Evolutionary conservation across 108 stramenopile genomes (phyloP), one percentile per base, ranked within the genome.

Genomic region (Conticribra weissflogii): DNA sequence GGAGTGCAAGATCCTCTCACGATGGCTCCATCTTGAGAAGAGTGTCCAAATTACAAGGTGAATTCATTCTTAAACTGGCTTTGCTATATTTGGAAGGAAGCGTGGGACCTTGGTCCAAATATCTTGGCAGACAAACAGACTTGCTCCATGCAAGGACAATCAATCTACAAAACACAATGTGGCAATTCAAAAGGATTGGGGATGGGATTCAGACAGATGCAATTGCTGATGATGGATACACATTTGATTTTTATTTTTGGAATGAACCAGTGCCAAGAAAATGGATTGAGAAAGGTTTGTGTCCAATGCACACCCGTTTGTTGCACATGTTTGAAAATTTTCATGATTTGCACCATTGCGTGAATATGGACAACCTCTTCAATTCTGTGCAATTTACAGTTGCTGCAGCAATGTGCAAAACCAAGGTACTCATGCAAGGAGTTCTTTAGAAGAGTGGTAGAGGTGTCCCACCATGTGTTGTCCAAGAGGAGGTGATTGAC

Each of bases 351-450:
- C 51, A 51, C 32, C 64, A 65, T 19, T 23, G 54, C 23, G n/a
- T n/a, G n/a, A 65, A 65, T 24, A 65, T 65, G 64, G 64, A 65
- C 52, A 65, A 65, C 33, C 24, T 65, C n/a, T 65, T 65, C 34
- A 21, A 23, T 53, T 65, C 64, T 19, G 64, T 65, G 31, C 52
- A 65, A 25, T 44, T 65, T 53, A 25, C 64, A 44, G 23, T 19
- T 23, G 64, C 50, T 23, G 50, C 64, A 21, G 22, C 19, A 19
- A 51, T 24, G 17, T 44, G 52, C 30, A 21, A 19, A 21, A 24
- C 29, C 18, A 27, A 30, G 33, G 64, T 65, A 21, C n/a, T 23
- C 24, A 33, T 65, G 8, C 64, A 65, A 33, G 64, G 64, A 53
- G 64, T 65, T 24, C 22, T 53, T 52, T 31, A 51, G 51, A 65